Percentiles rank a stretch among this genome's conserved stretches.
Evolutionary conservation across 257 asterid species (phyloP).

Genomic region (Gentiana macrophylla): DNA sequence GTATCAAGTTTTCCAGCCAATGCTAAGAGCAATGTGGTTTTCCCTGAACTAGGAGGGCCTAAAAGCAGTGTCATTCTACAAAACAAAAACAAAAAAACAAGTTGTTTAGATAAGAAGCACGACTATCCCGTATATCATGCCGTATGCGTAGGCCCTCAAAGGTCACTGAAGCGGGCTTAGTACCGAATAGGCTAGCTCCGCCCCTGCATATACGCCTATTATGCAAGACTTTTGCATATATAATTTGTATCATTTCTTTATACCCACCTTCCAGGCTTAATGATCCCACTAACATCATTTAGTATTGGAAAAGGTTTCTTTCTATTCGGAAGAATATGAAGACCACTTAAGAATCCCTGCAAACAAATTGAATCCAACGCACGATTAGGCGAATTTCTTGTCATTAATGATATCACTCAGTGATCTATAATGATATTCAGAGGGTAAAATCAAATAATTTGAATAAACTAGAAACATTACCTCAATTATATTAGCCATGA

Average conservation of each 20-base stretch:
- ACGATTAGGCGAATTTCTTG: not conserved
- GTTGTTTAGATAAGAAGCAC: not conserved
- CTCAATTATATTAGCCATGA: constrained; percentile 41
- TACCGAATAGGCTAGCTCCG: too few species aligned
- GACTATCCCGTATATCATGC: too few species aligned
- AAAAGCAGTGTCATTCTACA: constrained; percentile 62
- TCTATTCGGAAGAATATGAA: constrained; percentile 33
- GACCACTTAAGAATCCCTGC: constrained; percentile 39
- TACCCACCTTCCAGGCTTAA: constrained; percentile 56
- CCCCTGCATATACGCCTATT: too few species aligned
- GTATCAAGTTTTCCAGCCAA: constrained; percentile 60
- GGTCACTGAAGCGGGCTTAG: too few species aligned
- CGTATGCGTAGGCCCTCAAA: too few species aligned
- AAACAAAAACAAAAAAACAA: not conserved
- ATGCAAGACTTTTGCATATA: too few species aligned
- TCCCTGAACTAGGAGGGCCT: constrained; percentile 68
- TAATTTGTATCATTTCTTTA: not conserved
- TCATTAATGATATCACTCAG: not conserved
- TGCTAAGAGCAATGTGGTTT: constrained; percentile 55
- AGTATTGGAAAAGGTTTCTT: constrained; percentile 47
- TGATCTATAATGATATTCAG: too few species aligned
- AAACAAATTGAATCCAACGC: not conserved
- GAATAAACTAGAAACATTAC: constrained; percentile 18
- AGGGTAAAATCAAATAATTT: not conserved
- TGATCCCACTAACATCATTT: constrained; percentile 46